Percentiles rank a stretch among this genome's conserved stretches.
Evolutionary conservation across 495 filamentous ascomycete species (phyloP).

Genomic region (Aspergillus bertholletiae): DNA sequence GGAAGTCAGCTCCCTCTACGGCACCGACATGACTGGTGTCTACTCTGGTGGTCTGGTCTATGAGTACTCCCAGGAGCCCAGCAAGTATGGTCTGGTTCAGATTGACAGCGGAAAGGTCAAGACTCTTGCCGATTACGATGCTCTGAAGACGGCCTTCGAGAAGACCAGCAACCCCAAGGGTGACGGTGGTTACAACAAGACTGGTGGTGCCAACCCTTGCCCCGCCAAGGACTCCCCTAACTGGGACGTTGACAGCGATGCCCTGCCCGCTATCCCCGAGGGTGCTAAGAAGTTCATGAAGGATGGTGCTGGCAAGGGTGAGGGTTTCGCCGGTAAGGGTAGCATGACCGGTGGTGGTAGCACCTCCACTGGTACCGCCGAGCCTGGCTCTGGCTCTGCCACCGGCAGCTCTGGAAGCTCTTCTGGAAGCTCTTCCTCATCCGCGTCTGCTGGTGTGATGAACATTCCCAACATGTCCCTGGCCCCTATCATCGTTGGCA

Average conservation of each 20-base stretch:
- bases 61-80: conserved; percentile 82
- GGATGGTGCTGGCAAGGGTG: conserved; percentile 67
- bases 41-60: conserved; percentile 97
- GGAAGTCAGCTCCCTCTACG: conserved; percentile 80
- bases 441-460: conserved; percentile 45
- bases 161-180: conserved; percentile 64
- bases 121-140: conserved; percentile 60
- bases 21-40: conserved; percentile 77
- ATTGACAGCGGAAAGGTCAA: conserved; percentile 56
- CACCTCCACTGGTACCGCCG: conserved; percentile 57
- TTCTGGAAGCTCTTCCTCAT: conserved; percentile 34
- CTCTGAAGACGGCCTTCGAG: conserved; percentile 62
- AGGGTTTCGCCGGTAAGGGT: conserved; percentile 67
- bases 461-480: conserved; percentile 46
- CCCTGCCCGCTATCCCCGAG: conserved; percentile 72
- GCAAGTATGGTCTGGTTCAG: conserved; percentile 72
- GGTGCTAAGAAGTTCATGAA: conserved; percentile 66
- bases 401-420: conserved; percentile 16
- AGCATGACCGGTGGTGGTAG: conserved; percentile 67
- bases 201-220: conserved; percentile 62
- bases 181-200: conserved; percentile 72
- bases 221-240: conserved; percentile 57
- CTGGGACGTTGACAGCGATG: conserved; percentile 68
- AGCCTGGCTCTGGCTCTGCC: conserved; percentile 55
- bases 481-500: conserved; percentile 51